phyloP scores from a whole-genome alignment of 129 eudicot species.

The Solidago caesia region DNA sequence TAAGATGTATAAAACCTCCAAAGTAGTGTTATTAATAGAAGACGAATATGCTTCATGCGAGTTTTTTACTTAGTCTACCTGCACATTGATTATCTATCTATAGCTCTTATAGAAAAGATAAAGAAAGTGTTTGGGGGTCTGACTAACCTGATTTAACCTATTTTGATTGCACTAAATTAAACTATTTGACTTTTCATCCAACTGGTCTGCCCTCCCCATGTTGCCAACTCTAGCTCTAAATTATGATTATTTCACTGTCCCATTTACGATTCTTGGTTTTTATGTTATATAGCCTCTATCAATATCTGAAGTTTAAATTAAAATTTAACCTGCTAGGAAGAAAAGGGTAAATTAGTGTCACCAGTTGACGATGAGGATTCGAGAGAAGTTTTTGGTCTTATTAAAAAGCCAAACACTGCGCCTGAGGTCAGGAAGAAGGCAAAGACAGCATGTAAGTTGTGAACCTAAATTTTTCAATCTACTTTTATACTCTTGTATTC shows the following conservation, averaged over 20 bases:
- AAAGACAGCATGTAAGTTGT: slow-evolving; percentile 56
- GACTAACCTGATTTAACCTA: no score
- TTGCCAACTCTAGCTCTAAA: neutral
- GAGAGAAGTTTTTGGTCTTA: slow-evolving; percentile 76
- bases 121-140: no score
- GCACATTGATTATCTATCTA: no score
- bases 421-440: slow-evolving; percentile 58
- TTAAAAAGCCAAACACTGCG: slow-evolving; percentile 63
- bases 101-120: no score
- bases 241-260: neutral
- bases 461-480: slow-evolving; percentile 4
- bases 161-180: neutral
- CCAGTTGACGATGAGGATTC: slow-evolving; percentile 65
- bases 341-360: slow-evolving; percentile 46
- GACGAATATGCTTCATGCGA: no score
- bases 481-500: neutral
- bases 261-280: neutral
- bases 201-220: neutral
- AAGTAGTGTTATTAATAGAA: no score
- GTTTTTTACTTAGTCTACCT: no score
- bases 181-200: neutral
- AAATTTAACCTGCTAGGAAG: slow-evolving; percentile 43
- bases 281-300: neutral
- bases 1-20: no score
- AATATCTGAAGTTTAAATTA: slow-evolving; percentile 1